Evolutionary conservation across 345 rosid species (phyloP).

Genomic region (Rubroshorea leprosula): DNA sequence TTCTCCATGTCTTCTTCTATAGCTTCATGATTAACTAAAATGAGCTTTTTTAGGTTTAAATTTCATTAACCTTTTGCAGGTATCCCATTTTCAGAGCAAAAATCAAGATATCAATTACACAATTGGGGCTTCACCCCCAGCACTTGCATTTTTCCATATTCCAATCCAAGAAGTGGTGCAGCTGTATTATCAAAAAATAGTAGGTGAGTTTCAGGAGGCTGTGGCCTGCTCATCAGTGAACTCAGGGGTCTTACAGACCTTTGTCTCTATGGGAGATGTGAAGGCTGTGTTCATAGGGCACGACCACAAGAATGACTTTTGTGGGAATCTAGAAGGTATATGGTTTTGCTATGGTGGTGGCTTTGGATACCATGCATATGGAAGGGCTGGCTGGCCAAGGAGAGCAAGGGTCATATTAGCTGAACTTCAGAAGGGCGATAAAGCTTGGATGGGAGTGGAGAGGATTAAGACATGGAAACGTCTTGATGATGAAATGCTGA

Average conservation of each 20-base stretch:
- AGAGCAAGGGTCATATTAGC: conserved; percentile 70
- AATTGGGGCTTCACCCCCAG: conserved; percentile 25
- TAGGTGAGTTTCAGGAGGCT: conserved; percentile 70
- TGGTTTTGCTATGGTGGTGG: conserved; percentile 98
- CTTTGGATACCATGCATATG: conserved; percentile 88
- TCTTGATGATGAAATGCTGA: conserved; percentile 60
- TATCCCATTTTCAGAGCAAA: conserved; percentile 40
- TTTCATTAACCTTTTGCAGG: conserved; percentile 31
- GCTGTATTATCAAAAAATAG: conserved; percentile 44
- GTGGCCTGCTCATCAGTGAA: conserved; percentile 69
- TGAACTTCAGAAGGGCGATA: conserved; percentile 46
- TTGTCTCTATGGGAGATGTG: conserved; percentile 69
- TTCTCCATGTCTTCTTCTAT: conserved; percentile 7
- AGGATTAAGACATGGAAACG: conserved; percentile 81
- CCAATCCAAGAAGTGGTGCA: conserved; percentile 67
- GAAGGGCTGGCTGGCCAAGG: conserved; percentile 62
- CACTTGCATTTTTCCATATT: conserved; percentile 80
- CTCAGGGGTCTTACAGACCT: conserved; percentile 56
- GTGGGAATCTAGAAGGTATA: conserved; percentile 67
- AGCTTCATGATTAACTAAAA: conserved; percentile 5
- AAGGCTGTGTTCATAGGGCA: conserved; percentile 86
- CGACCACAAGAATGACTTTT: conserved; percentile 83
- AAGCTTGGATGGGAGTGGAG: conserved; percentile 51
- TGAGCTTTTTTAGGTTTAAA: conserved; percentile 24
- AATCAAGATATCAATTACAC: conserved; percentile 19